Percentiles rank a stretch among this genome's conserved stretches.
phyloP scores from a whole-genome alignment of 768 basidiomycete species.

The Pisolithus marmoratus region DNA sequence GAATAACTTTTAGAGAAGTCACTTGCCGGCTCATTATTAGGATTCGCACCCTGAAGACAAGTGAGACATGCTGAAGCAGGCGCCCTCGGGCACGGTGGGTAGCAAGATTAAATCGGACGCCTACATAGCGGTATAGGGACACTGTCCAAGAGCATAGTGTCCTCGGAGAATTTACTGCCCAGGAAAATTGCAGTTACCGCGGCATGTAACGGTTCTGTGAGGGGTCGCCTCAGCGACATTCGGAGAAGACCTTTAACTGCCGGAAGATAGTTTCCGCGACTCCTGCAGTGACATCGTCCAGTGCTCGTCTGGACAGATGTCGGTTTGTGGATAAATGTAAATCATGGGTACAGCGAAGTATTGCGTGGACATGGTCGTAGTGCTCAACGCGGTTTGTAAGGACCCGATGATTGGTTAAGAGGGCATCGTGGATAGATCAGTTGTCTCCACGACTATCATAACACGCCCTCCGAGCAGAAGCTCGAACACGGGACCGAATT shows the following conservation, averaged over 20 bases:
- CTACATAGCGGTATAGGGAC: constrained; percentile 14
- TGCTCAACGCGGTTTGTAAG: constrained; percentile 12
- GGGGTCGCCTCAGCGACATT: constrained; percentile 14
- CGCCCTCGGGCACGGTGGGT: constrained; percentile 10
- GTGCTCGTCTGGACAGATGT: constrained; percentile 8
- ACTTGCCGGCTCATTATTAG: constrained; percentile 3
- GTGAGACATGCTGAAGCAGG: constrained; percentile 4
- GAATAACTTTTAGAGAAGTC: constrained; percentile 15
- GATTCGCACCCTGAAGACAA: constrained; percentile 10
- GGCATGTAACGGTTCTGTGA: constrained; percentile 12
- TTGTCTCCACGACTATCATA: constrained; percentile 13
- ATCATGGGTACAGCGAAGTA: constrained; percentile 5
- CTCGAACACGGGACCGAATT: too few species aligned
- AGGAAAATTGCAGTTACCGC: constrained; percentile 14
- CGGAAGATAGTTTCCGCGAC: constrained; percentile 11
- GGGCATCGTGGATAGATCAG: constrained; percentile 10
- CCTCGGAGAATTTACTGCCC: constrained; percentile 11
- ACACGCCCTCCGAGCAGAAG: constrained; percentile 14
- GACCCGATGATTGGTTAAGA: background rate
- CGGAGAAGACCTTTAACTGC: constrained; percentile 6
- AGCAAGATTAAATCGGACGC: constrained; percentile 9
- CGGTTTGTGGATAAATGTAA: constrained; percentile 12
- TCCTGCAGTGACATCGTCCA: constrained; percentile 6
- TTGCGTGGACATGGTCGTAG: constrained; percentile 7
- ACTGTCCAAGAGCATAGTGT: constrained; percentile 15